These are phyloP conservation scores for Pichia sp. DNA, from an alignment of 1,139 yeast species.

Conservation along the genomic window DNA sequence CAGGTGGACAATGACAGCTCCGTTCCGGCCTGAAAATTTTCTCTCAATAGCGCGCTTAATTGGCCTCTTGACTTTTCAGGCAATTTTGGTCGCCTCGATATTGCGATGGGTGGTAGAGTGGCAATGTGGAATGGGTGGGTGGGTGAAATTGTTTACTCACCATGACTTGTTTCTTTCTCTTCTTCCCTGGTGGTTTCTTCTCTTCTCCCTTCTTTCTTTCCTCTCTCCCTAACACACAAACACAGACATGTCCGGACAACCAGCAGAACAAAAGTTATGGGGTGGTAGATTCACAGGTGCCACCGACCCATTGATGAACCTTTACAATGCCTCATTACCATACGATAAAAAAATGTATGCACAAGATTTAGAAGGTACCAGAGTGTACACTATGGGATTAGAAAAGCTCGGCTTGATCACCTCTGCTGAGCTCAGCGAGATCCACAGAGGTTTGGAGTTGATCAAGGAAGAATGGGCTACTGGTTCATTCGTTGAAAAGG, in stretches of 20 bases:
- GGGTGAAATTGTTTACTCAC: too few species aligned
- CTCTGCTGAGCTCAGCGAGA: slow-evolving; percentile 66
- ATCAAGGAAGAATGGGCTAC: slow-evolving; percentile 80
- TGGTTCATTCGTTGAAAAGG: slow-evolving; percentile 74
- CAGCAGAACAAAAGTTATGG: slow-evolving; percentile 68
- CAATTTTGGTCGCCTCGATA: background rate
- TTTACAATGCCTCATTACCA: slow-evolving; percentile 94
- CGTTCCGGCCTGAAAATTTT: too few species aligned
- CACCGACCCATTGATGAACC: slow-evolving; percentile 95
- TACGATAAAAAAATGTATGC: slow-evolving; percentile 93
- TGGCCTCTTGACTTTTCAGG: background rate
- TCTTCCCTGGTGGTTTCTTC: background rate
- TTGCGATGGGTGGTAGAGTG: background rate
- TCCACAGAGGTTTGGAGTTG: slow-evolving; percentile 74
- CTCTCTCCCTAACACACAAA: background rate
- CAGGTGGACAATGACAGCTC: too few species aligned
- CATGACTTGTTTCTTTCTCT: background rate
- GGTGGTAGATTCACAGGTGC: slow-evolving; percentile 99
- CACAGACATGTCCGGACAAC: slow-evolving; percentile 18
- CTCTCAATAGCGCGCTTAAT: background rate
- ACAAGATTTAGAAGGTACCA: slow-evolving; percentile 92
- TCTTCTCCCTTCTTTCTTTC: background rate
- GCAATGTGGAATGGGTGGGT: too few species aligned
- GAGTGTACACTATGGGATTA: slow-evolving; percentile 87
- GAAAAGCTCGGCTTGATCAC: slow-evolving; percentile 74